Percentiles rank a stretch among this genome's conserved stretches.
phyloP scores from a whole-genome alignment of 257 asterid species.

The Gentiana straminea region DNA sequence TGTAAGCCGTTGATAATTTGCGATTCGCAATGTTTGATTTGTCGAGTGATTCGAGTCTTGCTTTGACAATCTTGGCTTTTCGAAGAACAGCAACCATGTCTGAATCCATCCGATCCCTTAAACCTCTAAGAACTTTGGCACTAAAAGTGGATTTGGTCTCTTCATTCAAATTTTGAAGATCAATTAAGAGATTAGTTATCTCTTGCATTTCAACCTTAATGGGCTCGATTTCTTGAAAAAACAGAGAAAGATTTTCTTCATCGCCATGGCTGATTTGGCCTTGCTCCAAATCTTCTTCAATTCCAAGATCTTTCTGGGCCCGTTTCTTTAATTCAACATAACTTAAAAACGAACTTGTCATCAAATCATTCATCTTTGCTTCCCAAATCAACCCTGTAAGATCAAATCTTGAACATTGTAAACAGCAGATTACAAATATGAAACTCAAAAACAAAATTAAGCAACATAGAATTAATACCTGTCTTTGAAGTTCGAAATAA shows the following conservation, averaged over 20 bases:
- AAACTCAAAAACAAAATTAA: too few species aligned
- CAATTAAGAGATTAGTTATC: slow-evolving; percentile 44
- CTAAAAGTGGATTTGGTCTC: slow-evolving; percentile 42
- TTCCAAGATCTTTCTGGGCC: slow-evolving; percentile 51
- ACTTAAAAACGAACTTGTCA: slow-evolving; percentile 66
- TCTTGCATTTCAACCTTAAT: slow-evolving; percentile 65
- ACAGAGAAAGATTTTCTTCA: slow-evolving; percentile 37
- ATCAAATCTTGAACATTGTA: too few species aligned
- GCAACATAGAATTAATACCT: too few species aligned
- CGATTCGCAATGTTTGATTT: slow-evolving; percentile 45
- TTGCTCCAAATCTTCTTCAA: slow-evolving; percentile 49
- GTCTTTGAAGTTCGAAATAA: too few species aligned
- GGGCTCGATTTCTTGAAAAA: slow-evolving; percentile 47
- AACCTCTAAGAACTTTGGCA: slow-evolving; percentile 45
- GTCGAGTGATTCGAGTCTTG: slow-evolving; percentile 53
- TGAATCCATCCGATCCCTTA: slow-evolving; percentile 53
- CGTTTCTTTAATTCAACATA: slow-evolving; percentile 79
- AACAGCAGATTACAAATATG: too few species aligned
- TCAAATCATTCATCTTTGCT: slow-evolving; percentile 59
- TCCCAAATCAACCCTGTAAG: too few species aligned
- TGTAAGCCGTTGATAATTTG: slow-evolving; percentile 7
- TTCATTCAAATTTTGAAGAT: slow-evolving; percentile 55
- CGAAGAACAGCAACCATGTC: slow-evolving; percentile 47
- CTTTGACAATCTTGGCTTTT: slow-evolving; percentile 53
- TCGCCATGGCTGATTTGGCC: slow-evolving; percentile 56